Conservation (phyloP, 306 rosid genomes). For the Calophaca sinica region DNA sequence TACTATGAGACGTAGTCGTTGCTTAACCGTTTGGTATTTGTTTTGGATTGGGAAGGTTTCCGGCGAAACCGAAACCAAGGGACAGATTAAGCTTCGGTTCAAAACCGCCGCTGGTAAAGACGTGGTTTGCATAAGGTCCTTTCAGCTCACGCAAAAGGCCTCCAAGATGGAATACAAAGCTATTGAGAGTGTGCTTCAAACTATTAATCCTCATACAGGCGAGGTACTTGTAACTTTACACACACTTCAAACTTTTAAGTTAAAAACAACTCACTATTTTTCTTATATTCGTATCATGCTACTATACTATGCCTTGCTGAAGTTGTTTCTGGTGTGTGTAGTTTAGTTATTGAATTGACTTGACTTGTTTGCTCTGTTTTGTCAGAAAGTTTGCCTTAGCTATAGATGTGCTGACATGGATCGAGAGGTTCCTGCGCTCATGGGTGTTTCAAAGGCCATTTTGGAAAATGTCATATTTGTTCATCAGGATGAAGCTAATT, state of each 20-base stretch:
- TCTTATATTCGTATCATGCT: too few species aligned
- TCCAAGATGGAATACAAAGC: constrained; percentile 98
- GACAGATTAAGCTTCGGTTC: constrained; percentile 93
- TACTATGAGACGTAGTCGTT: background rate
- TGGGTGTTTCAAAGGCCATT: constrained; percentile 98
- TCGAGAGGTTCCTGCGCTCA: constrained; percentile 82
- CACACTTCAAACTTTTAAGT: too few species aligned
- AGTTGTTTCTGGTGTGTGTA: background rate
- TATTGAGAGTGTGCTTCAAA: constrained; percentile 95
- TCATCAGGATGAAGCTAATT: constrained; percentile 98
- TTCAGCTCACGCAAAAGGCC: constrained; percentile 92
- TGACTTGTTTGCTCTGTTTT: constrained; percentile 26
- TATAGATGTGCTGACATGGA: constrained; percentile 99
- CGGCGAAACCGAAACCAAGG: constrained; percentile 96
- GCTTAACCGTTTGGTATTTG: background rate
- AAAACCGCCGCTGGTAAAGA: constrained; percentile 90
- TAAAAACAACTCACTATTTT: too few species aligned
- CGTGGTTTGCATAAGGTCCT: constrained; percentile 88
- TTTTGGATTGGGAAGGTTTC: constrained; percentile 61
- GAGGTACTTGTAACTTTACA: constrained; percentile 58
- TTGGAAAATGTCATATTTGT: constrained; percentile 92
- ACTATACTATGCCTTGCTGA: background rate
- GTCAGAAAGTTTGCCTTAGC: constrained; percentile 91
- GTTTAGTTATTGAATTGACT: constrained; percentile 1
- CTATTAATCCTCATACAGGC: constrained; percentile 89